phyloP scores from a whole-genome alignment of 2,329 filamentous ascomycete species.

The Colletotrichum higginsianum region DNA sequence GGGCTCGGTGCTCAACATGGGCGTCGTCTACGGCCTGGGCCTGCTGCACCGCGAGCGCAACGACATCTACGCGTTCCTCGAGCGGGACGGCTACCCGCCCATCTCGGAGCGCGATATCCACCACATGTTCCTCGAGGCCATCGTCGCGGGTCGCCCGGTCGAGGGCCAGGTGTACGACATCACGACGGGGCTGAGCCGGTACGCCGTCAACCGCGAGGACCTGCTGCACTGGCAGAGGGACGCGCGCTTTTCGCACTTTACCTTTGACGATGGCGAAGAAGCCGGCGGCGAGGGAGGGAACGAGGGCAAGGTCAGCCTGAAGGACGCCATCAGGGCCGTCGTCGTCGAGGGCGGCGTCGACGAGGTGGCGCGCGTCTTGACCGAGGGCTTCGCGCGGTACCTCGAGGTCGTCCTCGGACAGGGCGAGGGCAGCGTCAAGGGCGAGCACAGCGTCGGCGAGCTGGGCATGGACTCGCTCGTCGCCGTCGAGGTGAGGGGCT shows the following conservation, averaged over 20 bases:
- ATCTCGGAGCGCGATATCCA: slow-evolving; percentile 51
- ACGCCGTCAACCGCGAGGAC: slow-evolving; percentile 48
- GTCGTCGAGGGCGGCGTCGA: slow-evolving; percentile 19
- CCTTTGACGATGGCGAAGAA: slow-evolving; percentile 40
- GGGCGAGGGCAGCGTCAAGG: slow-evolving; percentile 47
- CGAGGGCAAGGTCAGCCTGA: slow-evolving; percentile 44
- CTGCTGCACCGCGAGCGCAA: slow-evolving; percentile 51
- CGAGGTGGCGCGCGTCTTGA: slow-evolving; percentile 47
- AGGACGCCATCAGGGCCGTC: slow-evolving; percentile 49
- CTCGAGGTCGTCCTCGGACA: slow-evolving; percentile 44
- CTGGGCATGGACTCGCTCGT: slow-evolving; percentile 50
- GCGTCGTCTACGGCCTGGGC: slow-evolving; percentile 58
- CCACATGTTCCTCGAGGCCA: slow-evolving; percentile 50
- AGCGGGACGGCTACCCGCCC: slow-evolving; percentile 42
- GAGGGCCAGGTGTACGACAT: slow-evolving; percentile 46
- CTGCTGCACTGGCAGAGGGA: slow-evolving; percentile 60
- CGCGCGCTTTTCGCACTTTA: slow-evolving; percentile 59
- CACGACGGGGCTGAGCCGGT: slow-evolving; percentile 52
- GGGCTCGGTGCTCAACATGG: slow-evolving; percentile 56
- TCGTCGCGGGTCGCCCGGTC: slow-evolving; percentile 45
- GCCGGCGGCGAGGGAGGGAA: slow-evolving; percentile 9
- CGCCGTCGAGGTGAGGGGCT: slow-evolving; percentile 58
- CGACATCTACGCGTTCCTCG: slow-evolving; percentile 45
- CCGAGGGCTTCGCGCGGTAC: slow-evolving; percentile 47
- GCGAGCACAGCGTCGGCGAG: slow-evolving; percentile 52